Evolutionary conservation across 352 stramenopile species (phyloP), one percentile per base, ranked within the genome.

Genomic region (Phytophthora citricola): DNA sequence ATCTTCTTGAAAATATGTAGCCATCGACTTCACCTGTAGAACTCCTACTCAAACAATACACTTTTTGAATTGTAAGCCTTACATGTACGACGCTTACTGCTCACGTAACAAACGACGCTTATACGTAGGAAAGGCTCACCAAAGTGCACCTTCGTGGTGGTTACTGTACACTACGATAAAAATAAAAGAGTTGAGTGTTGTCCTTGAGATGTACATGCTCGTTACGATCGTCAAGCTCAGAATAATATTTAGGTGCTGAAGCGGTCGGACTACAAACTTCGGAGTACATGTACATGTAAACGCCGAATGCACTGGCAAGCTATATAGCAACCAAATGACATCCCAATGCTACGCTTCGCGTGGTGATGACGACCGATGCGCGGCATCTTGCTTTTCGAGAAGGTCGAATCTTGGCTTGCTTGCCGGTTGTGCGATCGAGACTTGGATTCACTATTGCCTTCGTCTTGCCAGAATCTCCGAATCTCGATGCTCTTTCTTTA

Each of bases 401-500:
- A n/a, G 12, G 26, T 15, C 41, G 58, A 66, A 66, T 66, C 58
- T 66, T 11, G 40, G 27, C 3, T 14, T 48, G 43, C 27, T 46
- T 55, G 55, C 40, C 15, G 40, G 48, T 60, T 31, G 49, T 65
- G 9, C 40, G n/a, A 22, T 66, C 5, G 22, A 41, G 43, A 66
- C 41, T 31, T 61, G 40, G 12, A 24, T 54, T 66, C 11, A 61
- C 29, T 66, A 66, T 61, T 31, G 32, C 7, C 3, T 34, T 44
- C 31, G 17, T n/a, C 0, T 17, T 22, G 5, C 2, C 0, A 20
- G 58, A 66, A 66, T 66, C 58, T 66, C 38, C 50, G 49, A 64
- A 64, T 58, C 58, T 50, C 36, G 27, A 15, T 39, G 47, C 11
- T 12, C 48, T 29, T 58, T 65, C 31, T 57, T 24, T 65, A n/a